Percentiles rank a stretch among this genome's conserved stretches.
phyloP scores from a whole-genome alignment of 73 alveolate species.

The Blepharisma stoltei region DNA sequence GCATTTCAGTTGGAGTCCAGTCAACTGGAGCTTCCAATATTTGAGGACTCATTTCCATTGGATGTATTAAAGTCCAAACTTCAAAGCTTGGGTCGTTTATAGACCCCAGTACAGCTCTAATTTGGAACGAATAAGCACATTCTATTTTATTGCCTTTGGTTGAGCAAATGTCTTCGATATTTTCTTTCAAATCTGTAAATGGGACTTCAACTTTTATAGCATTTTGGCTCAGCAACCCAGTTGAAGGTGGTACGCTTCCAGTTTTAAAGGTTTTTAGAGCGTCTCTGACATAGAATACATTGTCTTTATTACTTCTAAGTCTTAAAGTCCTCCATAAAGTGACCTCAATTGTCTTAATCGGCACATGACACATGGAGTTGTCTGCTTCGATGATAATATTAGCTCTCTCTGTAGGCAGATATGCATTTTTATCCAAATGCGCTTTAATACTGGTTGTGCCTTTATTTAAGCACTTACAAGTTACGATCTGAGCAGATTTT shows the following conservation, averaged over 20 bases:
- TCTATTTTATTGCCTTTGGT: background rate
- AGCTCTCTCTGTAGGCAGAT: background rate
- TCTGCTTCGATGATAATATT: background rate
- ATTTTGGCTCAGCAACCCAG: background rate
- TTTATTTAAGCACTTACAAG: conserved; percentile 9
- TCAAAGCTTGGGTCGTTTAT: background rate
- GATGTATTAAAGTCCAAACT: conserved; percentile 4
- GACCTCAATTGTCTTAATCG: background rate
- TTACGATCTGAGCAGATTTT: background rate
- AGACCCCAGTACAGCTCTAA: conserved; percentile 7
- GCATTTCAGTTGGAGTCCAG: conserved; percentile 27
- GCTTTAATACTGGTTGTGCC: background rate
- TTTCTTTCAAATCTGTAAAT: background rate
- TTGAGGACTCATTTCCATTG: background rate
- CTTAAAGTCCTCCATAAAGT: conserved; percentile 19
- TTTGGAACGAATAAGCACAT: background rate
- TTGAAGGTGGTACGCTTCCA: background rate
- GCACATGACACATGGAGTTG: background rate
- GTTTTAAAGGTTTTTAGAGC: too few species aligned
- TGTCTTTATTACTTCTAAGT: background rate
- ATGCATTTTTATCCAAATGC: conserved; percentile 23
- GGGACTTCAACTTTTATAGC: background rate
- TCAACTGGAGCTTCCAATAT: background rate
- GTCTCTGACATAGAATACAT: background rate
- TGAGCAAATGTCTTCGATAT: background rate